Conservation (phyloP, 148 eudicot species). For the Dysphania ambrosioides region DNA sequence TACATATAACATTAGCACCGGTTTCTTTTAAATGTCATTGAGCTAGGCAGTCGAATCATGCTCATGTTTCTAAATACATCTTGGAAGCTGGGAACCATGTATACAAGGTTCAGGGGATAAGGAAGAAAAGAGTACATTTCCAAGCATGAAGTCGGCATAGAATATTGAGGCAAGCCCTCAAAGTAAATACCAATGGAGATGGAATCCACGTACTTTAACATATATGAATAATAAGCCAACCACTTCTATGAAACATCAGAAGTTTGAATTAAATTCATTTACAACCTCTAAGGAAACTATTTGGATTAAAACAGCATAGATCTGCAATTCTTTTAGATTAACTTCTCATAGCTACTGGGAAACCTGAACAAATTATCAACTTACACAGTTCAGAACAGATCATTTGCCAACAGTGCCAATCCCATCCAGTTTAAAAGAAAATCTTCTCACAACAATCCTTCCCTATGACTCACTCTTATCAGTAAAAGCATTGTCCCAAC, state of each 20-base stretch:
- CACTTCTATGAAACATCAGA: not conserved
- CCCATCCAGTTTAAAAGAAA: not conserved
- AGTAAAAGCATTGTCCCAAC: not conserved
- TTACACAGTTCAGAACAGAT: not conserved
- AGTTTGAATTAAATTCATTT: not conserved
- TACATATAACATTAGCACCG: not conserved
- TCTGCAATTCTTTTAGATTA: not conserved
- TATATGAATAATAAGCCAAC: not conserved
- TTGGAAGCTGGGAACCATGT: constrained; percentile 1
- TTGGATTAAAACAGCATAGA: not conserved
- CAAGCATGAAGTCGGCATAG: not conserved
- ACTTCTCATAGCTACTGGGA: not conserved
- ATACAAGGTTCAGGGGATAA: not conserved
- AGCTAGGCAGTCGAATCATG: too few species aligned
- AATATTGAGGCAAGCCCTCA: not conserved
- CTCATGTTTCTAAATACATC: too few species aligned
- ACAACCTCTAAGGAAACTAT: not conserved
- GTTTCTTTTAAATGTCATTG: not conserved
- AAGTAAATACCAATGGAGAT: not conserved
- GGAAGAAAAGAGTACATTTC: not conserved
- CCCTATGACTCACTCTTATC: not conserved
- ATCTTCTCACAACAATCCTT: not conserved
- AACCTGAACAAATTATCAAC: not conserved
- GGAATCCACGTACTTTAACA: not conserved
- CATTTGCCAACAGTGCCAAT: not conserved